These are phyloP conservation scores for Globisporangium spinosum DNA, from an alignment of 352 stramenopile genomes.

Conservation along the genomic window DNA sequence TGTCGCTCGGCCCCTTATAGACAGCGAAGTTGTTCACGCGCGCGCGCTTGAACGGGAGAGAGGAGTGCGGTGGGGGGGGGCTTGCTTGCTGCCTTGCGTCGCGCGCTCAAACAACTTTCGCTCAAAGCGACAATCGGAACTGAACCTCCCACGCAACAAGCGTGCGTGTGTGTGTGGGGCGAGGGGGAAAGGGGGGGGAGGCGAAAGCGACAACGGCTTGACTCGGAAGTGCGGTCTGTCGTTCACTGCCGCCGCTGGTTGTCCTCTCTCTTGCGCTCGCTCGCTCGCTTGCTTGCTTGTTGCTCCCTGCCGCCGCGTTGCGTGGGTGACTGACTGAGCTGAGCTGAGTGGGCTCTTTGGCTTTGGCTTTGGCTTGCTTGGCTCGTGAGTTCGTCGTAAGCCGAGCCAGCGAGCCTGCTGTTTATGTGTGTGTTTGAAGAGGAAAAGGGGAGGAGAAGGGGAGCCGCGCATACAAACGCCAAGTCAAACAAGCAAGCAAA, in stretches of 20 bases:
- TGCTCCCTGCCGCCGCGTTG: not conserved
- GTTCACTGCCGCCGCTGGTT: not conserved
- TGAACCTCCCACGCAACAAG: constrained; percentile 12
- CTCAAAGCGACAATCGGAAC: constrained; percentile 19
- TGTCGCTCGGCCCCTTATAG: not conserved
- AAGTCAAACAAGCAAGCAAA: constrained; percentile 4
- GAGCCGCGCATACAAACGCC: not conserved
- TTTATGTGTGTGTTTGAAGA: not conserved
- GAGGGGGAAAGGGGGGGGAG: constrained; percentile 1
- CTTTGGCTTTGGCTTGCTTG: not conserved
- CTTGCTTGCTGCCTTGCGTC: constrained; percentile 3
- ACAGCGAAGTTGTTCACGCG: not conserved
- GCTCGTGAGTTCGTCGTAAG: not conserved
- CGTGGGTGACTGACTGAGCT: not conserved
- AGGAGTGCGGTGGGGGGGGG: not conserved
- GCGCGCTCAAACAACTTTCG: constrained; percentile 3
- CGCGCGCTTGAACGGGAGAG: not conserved
- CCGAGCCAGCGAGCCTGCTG: not conserved
- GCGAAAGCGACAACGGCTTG: not conserved
- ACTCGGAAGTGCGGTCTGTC: not conserved
- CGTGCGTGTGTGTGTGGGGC: not conserved
- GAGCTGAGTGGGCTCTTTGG: not conserved
- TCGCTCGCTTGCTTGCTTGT: constrained; percentile 6
- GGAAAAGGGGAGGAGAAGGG: not conserved
- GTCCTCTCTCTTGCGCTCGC: constrained; percentile 16